phyloP scores from a whole-genome alignment of 2,329 filamentous ascomycete genomes.

The Dryadomyces sulphureus region DNA sequence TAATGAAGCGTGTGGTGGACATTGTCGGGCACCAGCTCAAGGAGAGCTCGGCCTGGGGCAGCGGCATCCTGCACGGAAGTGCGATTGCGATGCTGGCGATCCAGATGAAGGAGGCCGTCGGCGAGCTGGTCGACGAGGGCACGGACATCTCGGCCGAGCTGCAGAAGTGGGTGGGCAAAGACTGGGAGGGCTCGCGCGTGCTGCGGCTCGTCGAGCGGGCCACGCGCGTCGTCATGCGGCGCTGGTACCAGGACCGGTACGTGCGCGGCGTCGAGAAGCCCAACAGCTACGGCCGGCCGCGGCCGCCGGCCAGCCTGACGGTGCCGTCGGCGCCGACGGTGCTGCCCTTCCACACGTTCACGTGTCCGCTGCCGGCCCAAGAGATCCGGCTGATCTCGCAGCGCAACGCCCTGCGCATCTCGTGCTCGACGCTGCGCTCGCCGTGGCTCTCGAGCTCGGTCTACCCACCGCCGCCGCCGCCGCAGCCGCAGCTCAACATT shows the following conservation, averaged over 20 bases:
- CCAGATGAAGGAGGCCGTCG: constrained; percentile 28
- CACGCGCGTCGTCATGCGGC: constrained; percentile 61
- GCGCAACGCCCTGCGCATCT: constrained; percentile 84
- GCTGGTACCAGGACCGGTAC: constrained; percentile 79
- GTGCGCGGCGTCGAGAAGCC: constrained; percentile 42
- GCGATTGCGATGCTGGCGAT: constrained; percentile 33
- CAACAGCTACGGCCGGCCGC: constrained; percentile 53
- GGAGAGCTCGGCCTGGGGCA: constrained; percentile 79
- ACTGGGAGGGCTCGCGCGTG: constrained; percentile 79
- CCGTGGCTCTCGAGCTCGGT: constrained; percentile 75
- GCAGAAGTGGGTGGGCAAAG: constrained; percentile 51
- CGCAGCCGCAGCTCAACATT: constrained; percentile 70
- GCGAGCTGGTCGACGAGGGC: constrained; percentile 13
- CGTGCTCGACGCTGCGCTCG: constrained; percentile 71
- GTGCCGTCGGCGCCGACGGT: constrained; percentile 86
- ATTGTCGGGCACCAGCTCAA: constrained; percentile 79
- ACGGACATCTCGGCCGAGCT: constrained; percentile 20
- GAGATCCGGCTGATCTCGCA: constrained; percentile 92
- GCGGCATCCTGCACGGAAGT: constrained; percentile 47
- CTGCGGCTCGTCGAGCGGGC: constrained; percentile 74
- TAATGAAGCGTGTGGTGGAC: constrained; percentile 79
- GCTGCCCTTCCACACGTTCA: constrained; percentile 94
- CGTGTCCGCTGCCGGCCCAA: constrained; percentile 78
- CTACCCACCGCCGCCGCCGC: constrained; percentile 73
- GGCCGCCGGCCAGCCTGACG: constrained; percentile 55